These are phyloP conservation scores for Escallonia herrerae DNA, from an alignment of 129 eudicot species.

Conservation along the genomic window DNA sequence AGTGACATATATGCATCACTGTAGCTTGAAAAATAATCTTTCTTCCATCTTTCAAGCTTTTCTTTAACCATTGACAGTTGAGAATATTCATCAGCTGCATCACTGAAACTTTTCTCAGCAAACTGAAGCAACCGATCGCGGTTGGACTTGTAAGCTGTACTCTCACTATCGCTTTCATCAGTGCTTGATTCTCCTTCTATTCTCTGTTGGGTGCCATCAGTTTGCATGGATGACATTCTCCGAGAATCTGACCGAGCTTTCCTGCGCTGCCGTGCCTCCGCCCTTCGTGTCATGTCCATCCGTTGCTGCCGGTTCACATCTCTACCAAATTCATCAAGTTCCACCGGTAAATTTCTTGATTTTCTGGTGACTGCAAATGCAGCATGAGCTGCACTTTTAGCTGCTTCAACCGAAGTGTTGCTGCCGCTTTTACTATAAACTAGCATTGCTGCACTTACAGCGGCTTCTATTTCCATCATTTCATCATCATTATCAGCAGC, in stretches of 20 bases:
- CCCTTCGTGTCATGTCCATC: conserved; percentile 74
- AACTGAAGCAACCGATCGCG: conserved; percentile 63
- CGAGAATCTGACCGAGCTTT: conserved; percentile 56
- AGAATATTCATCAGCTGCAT: conserved; percentile 79
- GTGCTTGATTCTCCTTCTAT: conserved; percentile 97
- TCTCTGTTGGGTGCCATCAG: conserved; percentile 28
- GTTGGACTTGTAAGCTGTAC: conserved; percentile 72
- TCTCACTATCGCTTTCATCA: conserved; percentile 89
- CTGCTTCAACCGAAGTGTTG: conserved; percentile 46
- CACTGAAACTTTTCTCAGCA: conserved; percentile 79
- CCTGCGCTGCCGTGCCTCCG: conserved; percentile 55
- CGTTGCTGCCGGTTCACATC: conserved; percentile 71
- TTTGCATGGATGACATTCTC: conserved; percentile 43
- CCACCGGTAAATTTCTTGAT: conserved; percentile 55
- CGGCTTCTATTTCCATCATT: conserved; percentile 67
- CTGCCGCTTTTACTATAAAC: conserved; percentile 58
- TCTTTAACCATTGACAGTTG: conserved; percentile 65
- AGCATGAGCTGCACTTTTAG: conserved; percentile 61
- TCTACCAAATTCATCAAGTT: conserved; percentile 83
- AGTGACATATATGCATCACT: conserved; percentile 85
- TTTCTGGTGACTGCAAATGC: conserved; percentile 48
- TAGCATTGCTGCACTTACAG: conserved; percentile 64
- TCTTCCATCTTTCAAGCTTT: conserved; percentile 76
- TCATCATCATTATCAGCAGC: conserved; percentile 72
- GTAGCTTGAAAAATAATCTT: conserved; percentile 61